Evolutionary conservation across 225 moss, liverwort and hornwort species (phyloP).

Genomic region (Takakia lepidozioides): DNA sequence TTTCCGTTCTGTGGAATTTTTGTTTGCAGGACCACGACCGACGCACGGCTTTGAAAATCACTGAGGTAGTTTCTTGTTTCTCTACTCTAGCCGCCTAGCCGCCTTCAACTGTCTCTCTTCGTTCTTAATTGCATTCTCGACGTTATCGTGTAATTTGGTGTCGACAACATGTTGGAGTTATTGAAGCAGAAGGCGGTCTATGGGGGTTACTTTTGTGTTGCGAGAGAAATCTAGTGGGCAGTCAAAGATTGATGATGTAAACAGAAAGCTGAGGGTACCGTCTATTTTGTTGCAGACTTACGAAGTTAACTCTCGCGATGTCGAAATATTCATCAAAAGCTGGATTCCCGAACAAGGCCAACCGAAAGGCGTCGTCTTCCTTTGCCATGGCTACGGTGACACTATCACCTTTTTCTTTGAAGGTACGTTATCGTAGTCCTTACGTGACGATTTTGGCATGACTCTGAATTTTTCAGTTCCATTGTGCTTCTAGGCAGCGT

Average conservation of each 20-base stretch:
- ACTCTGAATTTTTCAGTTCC: background rate
- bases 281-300: conserved; percentile 59
- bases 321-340: conserved; percentile 71
- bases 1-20: too few species aligned
- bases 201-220: background rate
- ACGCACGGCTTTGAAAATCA: too few species aligned
- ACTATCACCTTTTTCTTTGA: conserved; percentile 69
- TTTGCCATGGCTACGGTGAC: conserved; percentile 92
- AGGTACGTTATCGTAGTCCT: conserved; percentile 28
- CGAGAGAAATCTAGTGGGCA: background rate
- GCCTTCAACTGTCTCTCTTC: too few species aligned
- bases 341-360: conserved; percentile 47
- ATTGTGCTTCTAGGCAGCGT: background rate
- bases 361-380: conserved; percentile 57
- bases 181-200: too few species aligned
- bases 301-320: conserved; percentile 47
- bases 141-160: too few species aligned
- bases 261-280: too few species aligned
- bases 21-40: too few species aligned
- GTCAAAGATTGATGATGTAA: too few species aligned
- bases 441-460: background rate
- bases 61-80: too few species aligned
- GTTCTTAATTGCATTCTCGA: too few species aligned
- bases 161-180: too few species aligned
- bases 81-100: too few species aligned